Evolutionary conservation across 345 rosid genomes (phyloP), one percentile per base, ranked within the genome.

Genomic region (Murraya koenigii): DNA sequence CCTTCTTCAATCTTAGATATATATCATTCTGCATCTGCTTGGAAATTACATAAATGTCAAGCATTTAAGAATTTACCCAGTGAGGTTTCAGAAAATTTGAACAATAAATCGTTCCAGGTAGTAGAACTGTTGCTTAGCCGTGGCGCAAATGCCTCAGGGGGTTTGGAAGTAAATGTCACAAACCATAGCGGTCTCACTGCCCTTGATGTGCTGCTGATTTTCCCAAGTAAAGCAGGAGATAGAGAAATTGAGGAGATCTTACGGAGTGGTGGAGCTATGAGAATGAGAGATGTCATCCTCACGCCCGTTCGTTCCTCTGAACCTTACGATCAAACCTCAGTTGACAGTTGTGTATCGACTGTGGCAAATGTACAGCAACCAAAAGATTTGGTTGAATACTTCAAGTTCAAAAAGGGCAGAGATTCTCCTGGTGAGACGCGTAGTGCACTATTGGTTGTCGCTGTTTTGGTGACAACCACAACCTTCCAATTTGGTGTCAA

Each of bases 171-270:
- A 70, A 90, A 89, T 71, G 80, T 82, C 30, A 74, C 47, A 63
- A 90, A 87, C 83, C 70, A 75, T 33, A 84, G 71, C 65, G 82
- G 86, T 76, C 89, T 86, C 65, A 83, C 91, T 41, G 85, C 89
- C 15, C 69, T 89, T 28, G 90, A 87, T 63, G 41, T 87, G 79
- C 83, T 85, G 4, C 72, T 80, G 78, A 87, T 81, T 36, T 85
- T 89, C 82, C 91, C 89, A n/a, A 88, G 92, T 26, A 86, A 90
- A 84, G 89, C 87, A 30, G 92, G 89, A 0, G 90, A 90, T 28
- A 78, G 87, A 77, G 90, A 90, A 80, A 85, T 88, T 7, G 72
- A 73, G 3, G 89, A 86, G 63, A 84, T 76, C 60, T 86, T 86
- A 61, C 79, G 11, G 10, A 26, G 15, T 14, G 82, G 86, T 17